Evolutionary conservation across 331 rosid species (phyloP).

Genomic region (Prunus yedoensis): DNA sequence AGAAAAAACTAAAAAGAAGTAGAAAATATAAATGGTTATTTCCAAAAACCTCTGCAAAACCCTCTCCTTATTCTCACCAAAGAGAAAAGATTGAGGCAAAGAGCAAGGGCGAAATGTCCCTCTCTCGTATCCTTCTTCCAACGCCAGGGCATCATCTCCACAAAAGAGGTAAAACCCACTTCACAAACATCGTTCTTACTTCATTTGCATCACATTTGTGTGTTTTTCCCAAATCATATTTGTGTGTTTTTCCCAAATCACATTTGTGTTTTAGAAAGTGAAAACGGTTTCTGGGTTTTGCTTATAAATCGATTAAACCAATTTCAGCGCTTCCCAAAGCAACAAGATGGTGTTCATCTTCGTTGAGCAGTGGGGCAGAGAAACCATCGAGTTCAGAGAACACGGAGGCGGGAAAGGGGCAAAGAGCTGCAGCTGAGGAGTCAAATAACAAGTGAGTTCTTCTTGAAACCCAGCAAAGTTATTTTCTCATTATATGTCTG

Average conservation of each 20-base stretch:
- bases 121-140: slow-evolving; percentile 14
- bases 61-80: neutral
- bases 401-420: neutral
- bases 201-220: neutral
- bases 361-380: neutral
- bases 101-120: slow-evolving; percentile 8
- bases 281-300: neutral
- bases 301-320: neutral
- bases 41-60: slow-evolving; percentile 23
- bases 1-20: neutral
- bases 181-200: neutral
- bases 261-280: neutral
- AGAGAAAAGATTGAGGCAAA: neutral
- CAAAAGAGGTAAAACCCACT: slow-evolving; percentile 21
- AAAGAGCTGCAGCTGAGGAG: neutral
- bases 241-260: too few relatives aligned
- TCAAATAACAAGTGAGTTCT: slow-evolving; percentile 21
- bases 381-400: neutral
- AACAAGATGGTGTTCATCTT: slow-evolving; percentile 24
- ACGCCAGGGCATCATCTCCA: slow-evolving; percentile 12
- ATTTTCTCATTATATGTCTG: neutral
- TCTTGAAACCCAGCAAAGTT: slow-evolving; percentile 8
- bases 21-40: neutral
- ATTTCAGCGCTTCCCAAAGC: slow-evolving; percentile 17
- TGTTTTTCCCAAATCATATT: too few relatives aligned